Base-by-base conservation (phyloP, 495 filamentous ascomycete species). In the Penicillium ochrochloron region DNA sequence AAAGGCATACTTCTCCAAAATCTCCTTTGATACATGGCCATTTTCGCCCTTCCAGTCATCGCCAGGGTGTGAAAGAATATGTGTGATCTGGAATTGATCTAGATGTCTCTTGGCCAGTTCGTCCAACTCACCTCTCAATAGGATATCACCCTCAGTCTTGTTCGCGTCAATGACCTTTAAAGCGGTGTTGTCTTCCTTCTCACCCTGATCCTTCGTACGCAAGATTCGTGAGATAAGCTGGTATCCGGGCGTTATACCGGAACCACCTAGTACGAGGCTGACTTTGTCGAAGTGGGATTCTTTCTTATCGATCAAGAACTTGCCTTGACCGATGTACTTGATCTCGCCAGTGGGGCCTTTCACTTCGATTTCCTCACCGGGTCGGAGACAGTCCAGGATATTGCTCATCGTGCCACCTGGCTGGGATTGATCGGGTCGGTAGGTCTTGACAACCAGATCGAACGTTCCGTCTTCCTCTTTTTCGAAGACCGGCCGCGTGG, bases 391-490 rank as follows among this genome's bases (percentile, higher is more conserved):
- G 17, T 53, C 50, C 8, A 53, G 50, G 29, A 53, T 53, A 31
- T 53, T 53, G 50, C 50, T 53, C 25, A 53, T 53, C 9, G 50
- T 53, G 25, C 50, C 50, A 25, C 50, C 50, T 10, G 50, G 50
- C 17, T 53, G 50, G 29, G 11, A 53, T 33, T 53, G 17, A 8
- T 53, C 50, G 1, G 50, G 50, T 3, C 25, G 50, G 29, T 53
- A 53, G 5, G 50, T 53, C 29, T 53, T 53, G 50, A 53, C 50
- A 14, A 53, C 50, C 11, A 53, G 50, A 15, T 53, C 50, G 17
- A 53, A 53, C 11, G 50, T 53, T 15, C 50, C 50, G n/a, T 53
- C 50, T 53, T 53, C 50, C 50, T 53, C 50, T 19, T 53, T 53
- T 31, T 53, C 25, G 17, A 53, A 53, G 25, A 53, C 19, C 12